Evolutionary conservation across 306 rosid species (phyloP).

Genomic region (Luffa aegyptiaca): DNA sequence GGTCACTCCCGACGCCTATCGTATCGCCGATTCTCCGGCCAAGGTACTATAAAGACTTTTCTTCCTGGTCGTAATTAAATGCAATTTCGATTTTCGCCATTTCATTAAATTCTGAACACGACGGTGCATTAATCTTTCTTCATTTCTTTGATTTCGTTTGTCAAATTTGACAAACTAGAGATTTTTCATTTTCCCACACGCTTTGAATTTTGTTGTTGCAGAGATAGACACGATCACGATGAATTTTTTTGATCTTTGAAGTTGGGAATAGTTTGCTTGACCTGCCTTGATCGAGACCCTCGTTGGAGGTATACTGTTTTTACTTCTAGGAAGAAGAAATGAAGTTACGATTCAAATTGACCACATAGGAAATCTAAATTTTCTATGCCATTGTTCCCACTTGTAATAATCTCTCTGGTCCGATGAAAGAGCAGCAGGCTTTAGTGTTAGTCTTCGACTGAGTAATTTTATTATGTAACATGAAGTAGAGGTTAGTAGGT

Average conservation of each 20-base stretch:
- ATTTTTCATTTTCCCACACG: conserved; percentile 5
- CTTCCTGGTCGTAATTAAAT: background rate
- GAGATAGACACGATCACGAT: conserved; percentile 32
- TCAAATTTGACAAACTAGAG: background rate
- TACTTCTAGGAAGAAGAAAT: conserved; percentile 43
- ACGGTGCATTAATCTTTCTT: background rate
- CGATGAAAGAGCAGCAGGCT: conserved; percentile 4
- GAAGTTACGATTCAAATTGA: background rate
- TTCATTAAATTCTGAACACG: background rate
- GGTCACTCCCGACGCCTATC: conserved; percentile 52
- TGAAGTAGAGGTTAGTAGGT: background rate
- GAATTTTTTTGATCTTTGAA: background rate
- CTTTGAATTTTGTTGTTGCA: conserved; percentile 22
- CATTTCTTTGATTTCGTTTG: background rate
- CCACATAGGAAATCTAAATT: background rate
- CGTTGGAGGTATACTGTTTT: conserved; percentile 34
- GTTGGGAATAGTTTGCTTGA: conserved; percentile 10
- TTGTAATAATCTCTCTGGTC: background rate
- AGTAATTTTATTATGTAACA: conserved; percentile 4
- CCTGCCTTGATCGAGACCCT: conserved; percentile 19
- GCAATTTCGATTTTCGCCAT: background rate
- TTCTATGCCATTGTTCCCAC: background rate
- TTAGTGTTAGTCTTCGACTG: background rate
- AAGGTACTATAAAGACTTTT: conserved; percentile 38
- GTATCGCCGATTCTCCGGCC: conserved; percentile 44